Conservation (phyloP, 2,329 filamentous ascomycete genomes). For the Gaeumannomyces sp. region DNA sequence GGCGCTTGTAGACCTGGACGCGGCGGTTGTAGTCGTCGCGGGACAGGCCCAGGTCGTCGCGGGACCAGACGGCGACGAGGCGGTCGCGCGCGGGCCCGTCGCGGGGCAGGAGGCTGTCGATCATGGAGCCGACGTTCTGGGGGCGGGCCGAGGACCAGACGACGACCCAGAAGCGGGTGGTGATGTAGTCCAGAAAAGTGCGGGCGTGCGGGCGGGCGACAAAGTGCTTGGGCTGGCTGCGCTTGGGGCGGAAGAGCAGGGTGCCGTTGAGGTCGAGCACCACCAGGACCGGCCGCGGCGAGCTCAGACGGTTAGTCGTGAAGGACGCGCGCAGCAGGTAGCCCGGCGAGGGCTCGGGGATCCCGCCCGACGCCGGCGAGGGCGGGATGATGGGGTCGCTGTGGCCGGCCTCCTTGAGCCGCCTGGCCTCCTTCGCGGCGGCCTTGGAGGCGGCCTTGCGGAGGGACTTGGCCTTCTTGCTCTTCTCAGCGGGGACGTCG, state of each 20-base stretch:
- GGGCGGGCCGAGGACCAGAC: conserved; percentile 86
- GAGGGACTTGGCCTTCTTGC: neutral
- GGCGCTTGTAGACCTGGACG: conserved; percentile 85
- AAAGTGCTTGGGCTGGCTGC: conserved; percentile 45
- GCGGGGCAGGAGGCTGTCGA: conserved; percentile 53
- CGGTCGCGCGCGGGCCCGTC: conserved; percentile 17
- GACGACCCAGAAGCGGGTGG: conserved; percentile 70
- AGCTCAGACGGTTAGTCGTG: conserved; percentile 32
- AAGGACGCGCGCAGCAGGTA: conserved; percentile 55
- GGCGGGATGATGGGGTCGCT: conserved; percentile 23
- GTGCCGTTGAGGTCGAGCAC: conserved; percentile 94
- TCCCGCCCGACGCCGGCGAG: conserved; percentile 43
- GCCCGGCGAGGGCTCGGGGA: conserved; percentile 51
- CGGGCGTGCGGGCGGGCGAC: conserved; percentile 60
- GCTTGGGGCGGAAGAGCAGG: conserved; percentile 64
- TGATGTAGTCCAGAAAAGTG: conserved; percentile 66
- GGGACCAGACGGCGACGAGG: conserved; percentile 69
- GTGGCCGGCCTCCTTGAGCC: conserved; percentile 10
- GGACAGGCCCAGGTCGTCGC: conserved; percentile 68
- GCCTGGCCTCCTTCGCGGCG: conserved; percentile 4
- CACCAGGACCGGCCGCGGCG: conserved; percentile 63
- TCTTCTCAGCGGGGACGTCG: neutral
- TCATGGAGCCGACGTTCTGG: conserved; percentile 64
- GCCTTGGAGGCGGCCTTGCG: conserved; percentile 7
- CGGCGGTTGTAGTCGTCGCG: conserved; percentile 58